phyloP scores from a whole-genome alignment of 75 land plant species.

The Chamaecyparis obtusa region DNA sequence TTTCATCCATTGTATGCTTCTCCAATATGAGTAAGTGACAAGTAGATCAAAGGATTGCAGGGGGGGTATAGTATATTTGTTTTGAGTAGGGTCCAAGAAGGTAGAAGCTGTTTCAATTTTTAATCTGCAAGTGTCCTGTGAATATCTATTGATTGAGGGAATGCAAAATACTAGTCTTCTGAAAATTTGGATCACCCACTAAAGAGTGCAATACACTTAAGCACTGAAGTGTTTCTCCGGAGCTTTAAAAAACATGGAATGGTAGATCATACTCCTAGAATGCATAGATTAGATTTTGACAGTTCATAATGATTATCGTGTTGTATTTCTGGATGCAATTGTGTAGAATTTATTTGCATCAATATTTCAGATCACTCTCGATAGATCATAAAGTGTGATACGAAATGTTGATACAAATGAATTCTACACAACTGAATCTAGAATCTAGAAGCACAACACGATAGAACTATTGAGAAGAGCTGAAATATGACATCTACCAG shows the following conservation, averaged over 20 bases:
- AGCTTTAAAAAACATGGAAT: background rate
- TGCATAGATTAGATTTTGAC: no score
- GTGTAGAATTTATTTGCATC: no score
- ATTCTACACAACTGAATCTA: no score
- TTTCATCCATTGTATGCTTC: constrained; percentile 65
- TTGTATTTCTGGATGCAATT: no score
- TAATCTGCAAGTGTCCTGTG: background rate
- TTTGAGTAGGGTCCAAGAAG: background rate
- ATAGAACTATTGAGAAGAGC: background rate
- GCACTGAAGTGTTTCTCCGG: background rate
- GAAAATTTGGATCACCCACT: background rate
- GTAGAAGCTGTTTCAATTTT: background rate
- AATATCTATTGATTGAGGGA: background rate
- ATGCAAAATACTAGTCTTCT: background rate
- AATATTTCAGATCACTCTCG: no score
- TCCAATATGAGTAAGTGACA: constrained; percentile 58
- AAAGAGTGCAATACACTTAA: background rate
- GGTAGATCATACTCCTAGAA: background rate
- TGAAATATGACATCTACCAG: background rate
- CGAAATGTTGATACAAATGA: no score
- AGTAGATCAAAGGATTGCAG: background rate
- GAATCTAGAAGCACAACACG: no score
- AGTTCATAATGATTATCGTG: no score
- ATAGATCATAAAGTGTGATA: no score
- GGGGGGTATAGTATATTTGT: background rate